Evolutionary conservation across 139 green algal genomes (phyloP).

Genomic region (Chlorella ohadii): DNA sequence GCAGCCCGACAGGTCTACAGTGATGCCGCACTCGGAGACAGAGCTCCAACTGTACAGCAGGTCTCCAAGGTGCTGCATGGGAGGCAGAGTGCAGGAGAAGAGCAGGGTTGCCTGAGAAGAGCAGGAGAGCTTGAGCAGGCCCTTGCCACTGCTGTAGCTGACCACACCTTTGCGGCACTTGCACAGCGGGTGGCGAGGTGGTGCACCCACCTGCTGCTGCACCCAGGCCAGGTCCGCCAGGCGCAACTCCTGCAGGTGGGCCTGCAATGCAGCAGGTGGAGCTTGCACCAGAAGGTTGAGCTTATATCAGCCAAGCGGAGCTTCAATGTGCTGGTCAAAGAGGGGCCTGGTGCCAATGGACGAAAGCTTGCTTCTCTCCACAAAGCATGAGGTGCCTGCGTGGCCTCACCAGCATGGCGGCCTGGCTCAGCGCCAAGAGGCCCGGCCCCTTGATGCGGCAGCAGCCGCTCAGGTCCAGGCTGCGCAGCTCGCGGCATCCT

Average conservation of each 20-base stretch:
- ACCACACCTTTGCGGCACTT: too few species aligned
- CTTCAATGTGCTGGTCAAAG: too few species aligned
- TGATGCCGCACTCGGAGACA: neutral
- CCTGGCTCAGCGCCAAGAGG: neutral
- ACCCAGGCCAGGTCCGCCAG: constrained; percentile 22
- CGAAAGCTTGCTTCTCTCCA: too few species aligned
- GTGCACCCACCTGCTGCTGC: neutral
- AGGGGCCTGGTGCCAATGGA: too few species aligned
- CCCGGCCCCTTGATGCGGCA: neutral
- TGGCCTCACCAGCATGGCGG: neutral
- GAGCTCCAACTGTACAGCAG: neutral
- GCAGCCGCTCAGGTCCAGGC: constrained; percentile 3
- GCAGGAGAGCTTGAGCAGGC: too few species aligned
- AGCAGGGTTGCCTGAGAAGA: too few species aligned
- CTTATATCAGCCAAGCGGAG: too few species aligned
- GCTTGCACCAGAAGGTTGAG: too few species aligned
- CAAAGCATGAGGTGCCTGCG: too few species aligned
- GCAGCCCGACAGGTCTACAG: constrained; percentile 16
- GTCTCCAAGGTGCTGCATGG: neutral
- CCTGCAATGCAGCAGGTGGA: neutral
- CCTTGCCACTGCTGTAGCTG: neutral
- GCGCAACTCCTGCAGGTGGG: neutral
- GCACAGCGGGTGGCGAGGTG: too few species aligned
- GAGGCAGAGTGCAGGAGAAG: neutral
- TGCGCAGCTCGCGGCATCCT: neutral